Base-by-base conservation (phyloP, 139 green algal species). In the Tetraselmis striata region DNA sequence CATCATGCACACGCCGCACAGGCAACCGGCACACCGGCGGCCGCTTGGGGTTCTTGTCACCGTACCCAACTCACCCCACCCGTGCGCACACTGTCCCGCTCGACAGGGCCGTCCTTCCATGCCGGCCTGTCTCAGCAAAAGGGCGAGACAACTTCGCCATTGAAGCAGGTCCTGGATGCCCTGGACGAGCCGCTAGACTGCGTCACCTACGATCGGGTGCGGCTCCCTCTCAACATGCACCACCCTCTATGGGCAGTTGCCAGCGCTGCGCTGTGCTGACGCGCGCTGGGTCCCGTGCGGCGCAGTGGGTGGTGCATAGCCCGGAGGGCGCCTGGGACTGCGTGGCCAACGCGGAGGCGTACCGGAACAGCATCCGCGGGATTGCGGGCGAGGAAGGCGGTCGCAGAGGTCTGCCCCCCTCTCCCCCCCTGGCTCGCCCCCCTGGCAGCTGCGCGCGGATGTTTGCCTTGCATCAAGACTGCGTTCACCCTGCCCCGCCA, bases 31-130 rank as follows among this genome's bases (percentile, higher is more conserved):
- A n/a, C n/a, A n/a, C n/a, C n/a, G n/a, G n/a, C n/a, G n/a, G n/a
- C n/a, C n/a, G n/a, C n/a, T n/a, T n/a, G n/a, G n/a, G n/a, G n/a
- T n/a, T n/a, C n/a, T n/a, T n/a, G n/a, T n/a, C n/a, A n/a, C n/a
- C n/a, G n/a, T n/a, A n/a, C n/a, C n/a, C n/a, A n/a, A n/a, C n/a
- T n/a, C n/a, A n/a, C n/a, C n/a, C n/a, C n/a, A n/a, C n/a, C n/a
- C n/a, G n/a, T n/a, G n/a, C n/a, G n/a, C n/a, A n/a, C n/a, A n/a
- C n/a, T n/a, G n/a, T n/a, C n/a, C n/a, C n/a, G n/a, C n/a, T n/a
- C n/a, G n/a, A n/a, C 45, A 67, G 45, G 45, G 18, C 95, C 95
- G 1, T 95, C 90, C 1, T 97, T 98, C 83, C 95, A 94, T 82
- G 88, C 94, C 28, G 93, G 93, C 0, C 85, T 98, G 1, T 84